phyloP scores from a whole-genome alignment of 140 eudicot species.

The Bidens hawaiensis region DNA sequence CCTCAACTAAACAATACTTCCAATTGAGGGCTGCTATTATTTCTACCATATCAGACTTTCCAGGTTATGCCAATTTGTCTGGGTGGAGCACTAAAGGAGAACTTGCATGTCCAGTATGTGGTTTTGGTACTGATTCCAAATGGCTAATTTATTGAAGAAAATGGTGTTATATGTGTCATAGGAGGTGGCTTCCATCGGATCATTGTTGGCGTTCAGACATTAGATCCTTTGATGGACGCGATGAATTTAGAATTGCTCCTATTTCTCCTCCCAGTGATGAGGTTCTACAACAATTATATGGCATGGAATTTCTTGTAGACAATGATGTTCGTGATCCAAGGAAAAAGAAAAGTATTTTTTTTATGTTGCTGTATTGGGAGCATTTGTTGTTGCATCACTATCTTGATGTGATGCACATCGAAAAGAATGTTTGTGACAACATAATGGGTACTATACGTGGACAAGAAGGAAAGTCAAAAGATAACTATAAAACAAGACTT shows the following conservation, averaged over 20 bases:
- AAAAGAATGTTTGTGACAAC: conserved; percentile 2
- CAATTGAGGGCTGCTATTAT: too few relatives aligned
- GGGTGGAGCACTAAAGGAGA: conserved; percentile 8
- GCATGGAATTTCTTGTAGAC: too few relatives aligned
- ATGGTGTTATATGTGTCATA: not conserved
- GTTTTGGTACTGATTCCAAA: not conserved
- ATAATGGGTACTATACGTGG: not conserved
- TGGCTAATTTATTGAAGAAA: not conserved
- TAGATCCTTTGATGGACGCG: too few relatives aligned
- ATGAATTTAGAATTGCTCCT: too few relatives aligned
- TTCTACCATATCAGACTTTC: too few relatives aligned
- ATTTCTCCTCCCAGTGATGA: not conserved
- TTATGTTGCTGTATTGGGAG: too few relatives aligned
- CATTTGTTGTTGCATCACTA: too few relatives aligned
- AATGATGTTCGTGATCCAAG: too few relatives aligned
- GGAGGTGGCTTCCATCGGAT: not conserved
- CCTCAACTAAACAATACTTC: too few relatives aligned
- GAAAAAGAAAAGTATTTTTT: too few relatives aligned
- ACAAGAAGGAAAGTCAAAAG: not conserved
- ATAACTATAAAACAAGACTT: conserved; percentile 3
- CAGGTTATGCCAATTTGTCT: not conserved
- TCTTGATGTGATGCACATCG: too few relatives aligned
- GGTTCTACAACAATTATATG: not conserved
- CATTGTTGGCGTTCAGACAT: not conserved
- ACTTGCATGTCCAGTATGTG: not conserved